Evolutionary conservation across 768 basidiomycete genomes (phyloP).

Genomic region (Calocera cornea): DNA sequence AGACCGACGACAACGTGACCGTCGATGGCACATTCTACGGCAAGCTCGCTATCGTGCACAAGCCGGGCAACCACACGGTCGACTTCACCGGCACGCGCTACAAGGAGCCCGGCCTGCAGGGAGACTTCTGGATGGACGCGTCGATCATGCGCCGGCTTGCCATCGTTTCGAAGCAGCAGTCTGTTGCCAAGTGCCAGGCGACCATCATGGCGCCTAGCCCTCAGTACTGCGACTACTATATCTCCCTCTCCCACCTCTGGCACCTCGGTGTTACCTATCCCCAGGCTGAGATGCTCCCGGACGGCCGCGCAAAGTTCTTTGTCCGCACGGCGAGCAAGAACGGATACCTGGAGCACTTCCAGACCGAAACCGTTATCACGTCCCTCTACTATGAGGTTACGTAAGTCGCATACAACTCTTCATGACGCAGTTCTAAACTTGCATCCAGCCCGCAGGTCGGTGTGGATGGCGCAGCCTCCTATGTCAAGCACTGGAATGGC

Average conservation of each 20-base stretch:
- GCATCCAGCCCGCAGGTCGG: constrained; percentile 54
- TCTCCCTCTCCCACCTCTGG: constrained; percentile 62
- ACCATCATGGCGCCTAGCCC: constrained; percentile 56
- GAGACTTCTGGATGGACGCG: constrained; percentile 45
- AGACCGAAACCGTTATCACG: constrained; percentile 64
- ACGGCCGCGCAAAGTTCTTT: constrained; percentile 66
- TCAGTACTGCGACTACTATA: constrained; percentile 69
- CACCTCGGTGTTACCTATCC: constrained; percentile 66
- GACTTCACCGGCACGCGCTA: constrained; percentile 73
- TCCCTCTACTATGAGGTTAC: constrained; percentile 75
- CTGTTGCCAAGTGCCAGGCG: constrained; percentile 61
- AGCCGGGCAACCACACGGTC: constrained; percentile 54
- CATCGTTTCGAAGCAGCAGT: constrained; percentile 49
- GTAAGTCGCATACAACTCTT: no score
- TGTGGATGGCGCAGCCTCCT: constrained; percentile 65
- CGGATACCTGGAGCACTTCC: constrained; percentile 76
- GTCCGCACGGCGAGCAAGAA: constrained; percentile 62
- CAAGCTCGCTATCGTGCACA: constrained; percentile 69
- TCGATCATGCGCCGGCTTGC: constrained; percentile 66
- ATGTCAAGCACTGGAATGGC: constrained; percentile 68
- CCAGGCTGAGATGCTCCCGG: constrained; percentile 43
- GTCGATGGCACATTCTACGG: constrained; percentile 84
- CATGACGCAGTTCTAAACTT: no score
- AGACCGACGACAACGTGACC: constrained; percentile 77
- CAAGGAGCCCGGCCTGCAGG: constrained; percentile 44